A percentile compares a stretch with the other conserved stretches of the same genome.
Evolutionary conservation across 495 filamentous ascomycete species (phyloP).

Genomic region (Penicillium waksmanii): DNA sequence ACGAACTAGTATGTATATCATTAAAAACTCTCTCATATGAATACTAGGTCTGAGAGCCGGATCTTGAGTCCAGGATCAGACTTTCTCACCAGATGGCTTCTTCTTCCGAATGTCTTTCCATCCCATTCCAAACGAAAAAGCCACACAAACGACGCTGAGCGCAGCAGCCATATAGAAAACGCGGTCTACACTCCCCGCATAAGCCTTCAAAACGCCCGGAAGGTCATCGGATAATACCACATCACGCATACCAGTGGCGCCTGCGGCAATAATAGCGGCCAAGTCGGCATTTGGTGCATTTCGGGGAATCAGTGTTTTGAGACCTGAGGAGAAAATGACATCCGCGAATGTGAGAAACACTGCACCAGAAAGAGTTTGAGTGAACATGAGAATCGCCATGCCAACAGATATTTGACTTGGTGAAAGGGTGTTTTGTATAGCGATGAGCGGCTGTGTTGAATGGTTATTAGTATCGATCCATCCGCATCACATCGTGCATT

Average conservation of each 20-base stretch:
- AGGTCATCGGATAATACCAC: slow-evolving; percentile 33
- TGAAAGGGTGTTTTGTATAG: slow-evolving; percentile 55
- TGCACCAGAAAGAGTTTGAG: slow-evolving; percentile 53
- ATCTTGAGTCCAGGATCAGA: neutral
- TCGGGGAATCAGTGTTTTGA: slow-evolving; percentile 34
- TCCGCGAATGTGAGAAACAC: slow-evolving; percentile 50
- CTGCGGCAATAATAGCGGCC: slow-evolving; percentile 41
- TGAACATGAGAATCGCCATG: slow-evolving; percentile 56
- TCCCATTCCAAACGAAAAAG: slow-evolving; percentile 52
- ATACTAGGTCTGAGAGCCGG: neutral
- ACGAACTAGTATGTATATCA: too few species aligned
- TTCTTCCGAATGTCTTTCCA: slow-evolving; percentile 58
- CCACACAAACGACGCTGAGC: slow-evolving; percentile 27
- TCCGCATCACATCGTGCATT: neutral
- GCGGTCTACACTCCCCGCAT: slow-evolving; percentile 39
- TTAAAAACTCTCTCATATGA: too few species aligned
- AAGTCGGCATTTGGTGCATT: slow-evolving; percentile 43
- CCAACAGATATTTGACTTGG: slow-evolving; percentile 49
- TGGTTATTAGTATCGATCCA: slow-evolving; percentile 5
- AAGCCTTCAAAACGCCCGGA: slow-evolving; percentile 45
- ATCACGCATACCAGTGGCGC: slow-evolving; percentile 42
- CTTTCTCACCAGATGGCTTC: slow-evolving; percentile 25
- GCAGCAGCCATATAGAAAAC: slow-evolving; percentile 47
- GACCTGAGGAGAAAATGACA: slow-evolving; percentile 52
- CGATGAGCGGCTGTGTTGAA: slow-evolving; percentile 45